Conservation (phyloP, 2,329 filamentous ascomycete genomes). For the Phialophora verrucosa region DNA sequence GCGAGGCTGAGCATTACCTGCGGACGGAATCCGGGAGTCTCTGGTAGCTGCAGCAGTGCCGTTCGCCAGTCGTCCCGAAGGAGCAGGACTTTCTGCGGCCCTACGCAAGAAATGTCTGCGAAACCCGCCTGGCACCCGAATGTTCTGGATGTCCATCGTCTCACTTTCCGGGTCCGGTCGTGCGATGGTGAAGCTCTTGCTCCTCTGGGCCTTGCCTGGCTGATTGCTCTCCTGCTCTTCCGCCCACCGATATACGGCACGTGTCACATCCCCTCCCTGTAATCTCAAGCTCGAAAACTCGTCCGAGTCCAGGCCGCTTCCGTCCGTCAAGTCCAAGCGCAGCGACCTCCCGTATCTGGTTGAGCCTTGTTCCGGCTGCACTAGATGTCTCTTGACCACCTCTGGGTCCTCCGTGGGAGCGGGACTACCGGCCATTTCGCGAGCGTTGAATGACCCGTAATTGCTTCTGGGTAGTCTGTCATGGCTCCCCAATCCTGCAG, state of each 20-base stretch:
- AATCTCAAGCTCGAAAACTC: constrained; percentile 93
- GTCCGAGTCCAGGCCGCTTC: constrained; percentile 62
- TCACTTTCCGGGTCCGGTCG: constrained; percentile 80
- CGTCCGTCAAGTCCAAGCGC: constrained; percentile 42
- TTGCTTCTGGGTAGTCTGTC: constrained; percentile 67
- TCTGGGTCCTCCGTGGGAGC: constrained; percentile 82
- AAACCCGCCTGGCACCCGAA: constrained; percentile 93
- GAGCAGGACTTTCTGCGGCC: constrained; percentile 69
- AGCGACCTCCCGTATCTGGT: constrained; percentile 47
- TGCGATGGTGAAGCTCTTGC: constrained; percentile 83
- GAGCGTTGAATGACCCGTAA: constrained; percentile 81
- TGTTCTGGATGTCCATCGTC: constrained; percentile 82
- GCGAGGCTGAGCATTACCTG: constrained; percentile 55
- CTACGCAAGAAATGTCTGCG: constrained; percentile 85
- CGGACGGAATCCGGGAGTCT: constrained; percentile 47
- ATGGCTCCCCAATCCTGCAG: constrained; percentile 61
- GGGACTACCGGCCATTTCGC: constrained; percentile 59
- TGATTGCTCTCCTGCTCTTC: constrained; percentile 78
- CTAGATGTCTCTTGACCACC: constrained; percentile 86
- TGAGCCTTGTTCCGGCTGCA: constrained; percentile 64
- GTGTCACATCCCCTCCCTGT: constrained; percentile 92
- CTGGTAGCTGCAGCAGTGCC: constrained; percentile 45
- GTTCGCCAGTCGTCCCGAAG: constrained; percentile 41
- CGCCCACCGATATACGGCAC: constrained; percentile 95
- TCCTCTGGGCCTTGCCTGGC: constrained; percentile 67